Base-by-base conservation (phyloP, 2,329 filamentous ascomycete species). In the Tolypocladium inflatum region DNA sequence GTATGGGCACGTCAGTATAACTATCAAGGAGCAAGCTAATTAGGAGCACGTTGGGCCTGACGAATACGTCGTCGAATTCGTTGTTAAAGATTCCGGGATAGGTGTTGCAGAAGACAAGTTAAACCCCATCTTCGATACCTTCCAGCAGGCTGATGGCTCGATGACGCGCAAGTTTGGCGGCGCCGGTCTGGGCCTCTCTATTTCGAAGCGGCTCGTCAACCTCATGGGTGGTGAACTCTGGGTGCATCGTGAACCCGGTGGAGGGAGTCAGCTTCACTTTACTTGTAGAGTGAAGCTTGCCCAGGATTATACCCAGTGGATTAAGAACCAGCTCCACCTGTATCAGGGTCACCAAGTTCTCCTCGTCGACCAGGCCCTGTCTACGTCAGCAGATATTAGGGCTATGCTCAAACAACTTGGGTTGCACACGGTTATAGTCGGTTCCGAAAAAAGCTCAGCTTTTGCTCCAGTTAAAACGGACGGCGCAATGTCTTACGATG, bases 41-140 rank as follows among this genome's bases (percentile, higher is more conserved):
- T 79, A 84, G 61, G 81, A 85, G 53, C 82, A 86, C 54, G 80
- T 85, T 48, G 80, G 80, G 17, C 78, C 81, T 11, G 87, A 89
- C 64, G 90, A 97, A 72, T 96, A 96, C 65, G 88, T 91, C 37
- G 93, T 97, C 70, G 91, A 97, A 74, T 97, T 97, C 73, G 87
- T 93, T 56, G 94, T 97, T 41, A 89, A 90, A 23, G 94, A 97
- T 71, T 97, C 94, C 41, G 94, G 94, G 65, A 99, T 97, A 67
- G 94, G 94, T 66, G 97, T 97, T 66, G 90, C 93, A 66, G 84
- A 89, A 63, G 91, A 97, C 74, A 97, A 97, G 77, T 83, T 97
- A 56, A 91, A 96, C 70, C 80, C 97, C 63, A 97, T 99, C 69
- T 97, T 99, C 74, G 94, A 97, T 75, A 97, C 93, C 0, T 97